Conservation (phyloP, 208 protist genomes). For the Trypanosomatidae sp. region DNA sequence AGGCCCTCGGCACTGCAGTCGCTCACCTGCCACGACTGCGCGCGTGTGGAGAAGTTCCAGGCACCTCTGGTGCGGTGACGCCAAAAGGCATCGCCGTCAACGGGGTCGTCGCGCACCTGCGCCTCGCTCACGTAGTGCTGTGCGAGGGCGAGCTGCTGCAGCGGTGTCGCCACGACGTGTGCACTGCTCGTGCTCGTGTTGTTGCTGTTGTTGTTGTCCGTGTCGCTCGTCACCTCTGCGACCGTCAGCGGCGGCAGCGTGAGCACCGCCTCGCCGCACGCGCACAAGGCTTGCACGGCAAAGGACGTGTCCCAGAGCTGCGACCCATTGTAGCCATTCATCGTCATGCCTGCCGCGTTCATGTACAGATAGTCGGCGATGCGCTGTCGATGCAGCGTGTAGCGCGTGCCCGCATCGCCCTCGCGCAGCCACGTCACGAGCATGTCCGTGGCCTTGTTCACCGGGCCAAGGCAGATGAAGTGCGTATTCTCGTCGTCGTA, state of each 20-base stretch:
- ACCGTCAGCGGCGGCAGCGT: too few species aligned
- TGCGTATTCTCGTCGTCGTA: constrained; percentile 94
- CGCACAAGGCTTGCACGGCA: constrained; percentile 89
- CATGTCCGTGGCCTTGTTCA: constrained; percentile 96
- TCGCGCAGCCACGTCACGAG: constrained; percentile 88
- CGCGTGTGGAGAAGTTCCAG: constrained; percentile 96
- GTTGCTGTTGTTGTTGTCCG: too few species aligned
- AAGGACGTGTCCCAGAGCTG: constrained; percentile 98
- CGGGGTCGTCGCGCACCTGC: constrained; percentile 88
- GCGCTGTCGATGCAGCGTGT: constrained; percentile 78
- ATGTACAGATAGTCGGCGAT: constrained; percentile 96
- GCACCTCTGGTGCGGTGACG: constrained; percentile 92
- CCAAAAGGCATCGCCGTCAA: constrained; percentile 75
- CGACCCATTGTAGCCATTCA: constrained; percentile 97
- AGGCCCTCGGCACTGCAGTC: constrained; percentile 96
- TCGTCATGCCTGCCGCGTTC: constrained; percentile 90
- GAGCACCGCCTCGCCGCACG: constrained; percentile 60
- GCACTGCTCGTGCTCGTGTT: too few species aligned
- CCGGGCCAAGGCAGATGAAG: constrained; percentile 94
- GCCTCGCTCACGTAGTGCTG: constrained; percentile 89
- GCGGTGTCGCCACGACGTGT: too few species aligned
- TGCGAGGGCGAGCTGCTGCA: constrained; percentile 73
- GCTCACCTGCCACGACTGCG: constrained; percentile 94
- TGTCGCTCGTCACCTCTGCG: too few species aligned
- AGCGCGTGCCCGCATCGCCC: constrained; percentile 69